Base-by-base conservation (phyloP, 192 early-diverging fungal genomes). In the Rhizophagus prolifer region DNA sequence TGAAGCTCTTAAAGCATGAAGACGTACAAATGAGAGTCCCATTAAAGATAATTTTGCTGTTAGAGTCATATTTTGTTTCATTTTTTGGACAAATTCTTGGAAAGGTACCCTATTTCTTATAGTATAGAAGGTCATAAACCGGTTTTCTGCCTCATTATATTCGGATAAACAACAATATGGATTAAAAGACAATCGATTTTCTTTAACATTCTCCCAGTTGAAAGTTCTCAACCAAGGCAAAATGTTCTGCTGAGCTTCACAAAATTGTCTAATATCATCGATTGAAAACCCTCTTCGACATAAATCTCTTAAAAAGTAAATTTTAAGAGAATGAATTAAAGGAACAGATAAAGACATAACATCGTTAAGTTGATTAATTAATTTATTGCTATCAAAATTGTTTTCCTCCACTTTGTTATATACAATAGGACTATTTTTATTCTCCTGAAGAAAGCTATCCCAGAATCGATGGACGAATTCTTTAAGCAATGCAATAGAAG, bases 391-490 rank as follows among this genome's bases (percentile, higher is more conserved):
- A n/a, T n/a, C n/a, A 41, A 77, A 69, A 25, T 72, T 30, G n/a
- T 72, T 28, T 13, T 21, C 28, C n/a, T 34, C n/a, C 9, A 14
- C 34, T 25, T 46, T 16, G 38, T 72, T 21, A 50, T 73, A 61
- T 41, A 26, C 16, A 60, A 72, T 72, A n/a, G 41, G 47, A 19
- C 19, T 23, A 13, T 12, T 73, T 14, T 26, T 21, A 30, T 70
- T 14, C 4, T 78, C 59, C 13, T 16, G 58, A 36, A 47, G 9
- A 30, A 30, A 26, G 25, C 34, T 25, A 14, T 70, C 46, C 60
- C 77, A 54, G 28, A 78, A 59, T 58, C 46, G 21, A 47, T 36
- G 70, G n/a, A 78, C 47, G 64, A 78, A 73, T 62, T 78, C 58
- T 73, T 78, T 78, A 19, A 78, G 25, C 16, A 72, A 63, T 0